These are phyloP conservation scores for Daldinia decipiens DNA, from an alignment of 495 filamentous ascomycete species.

Conservation along the genomic window DNA sequence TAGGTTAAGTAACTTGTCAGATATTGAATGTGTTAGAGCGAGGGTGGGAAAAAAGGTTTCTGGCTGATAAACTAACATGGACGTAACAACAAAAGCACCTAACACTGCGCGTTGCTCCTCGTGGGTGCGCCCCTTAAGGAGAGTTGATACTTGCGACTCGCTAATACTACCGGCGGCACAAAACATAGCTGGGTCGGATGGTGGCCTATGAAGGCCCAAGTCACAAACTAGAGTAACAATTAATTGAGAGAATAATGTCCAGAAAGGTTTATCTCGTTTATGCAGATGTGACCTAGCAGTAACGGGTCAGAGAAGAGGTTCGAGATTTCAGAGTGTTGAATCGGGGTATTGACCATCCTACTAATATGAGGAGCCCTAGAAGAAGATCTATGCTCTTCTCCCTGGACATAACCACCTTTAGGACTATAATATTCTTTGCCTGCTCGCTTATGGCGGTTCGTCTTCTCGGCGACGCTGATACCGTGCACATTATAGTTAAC, in stretches of 20 bases:
- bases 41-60: background rate
- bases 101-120: constrained; percentile 1
- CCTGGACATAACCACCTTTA: background rate
- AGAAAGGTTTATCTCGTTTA: background rate
- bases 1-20: constrained; percentile 36
- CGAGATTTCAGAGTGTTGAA: background rate
- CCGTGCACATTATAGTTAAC: background rate
- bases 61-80: background rate
- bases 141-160: background rate
- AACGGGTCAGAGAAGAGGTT: background rate
- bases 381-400: constrained; percentile 1
- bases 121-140: background rate
- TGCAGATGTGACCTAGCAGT: background rate
- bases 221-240: background rate
- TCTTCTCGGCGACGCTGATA: background rate
- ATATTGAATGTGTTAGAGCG: background rate
- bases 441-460: background rate
- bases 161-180: background rate
- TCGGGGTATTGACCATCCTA: constrained; percentile 1
- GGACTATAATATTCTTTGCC: background rate
- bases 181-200: background rate
- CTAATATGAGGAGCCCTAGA: background rate
- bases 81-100: background rate
- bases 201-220: background rate
- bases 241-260: background rate